Evolutionary conservation across 257 asterid genomes (phyloP).

Genomic region (Nicotiana benthamiana): DNA sequence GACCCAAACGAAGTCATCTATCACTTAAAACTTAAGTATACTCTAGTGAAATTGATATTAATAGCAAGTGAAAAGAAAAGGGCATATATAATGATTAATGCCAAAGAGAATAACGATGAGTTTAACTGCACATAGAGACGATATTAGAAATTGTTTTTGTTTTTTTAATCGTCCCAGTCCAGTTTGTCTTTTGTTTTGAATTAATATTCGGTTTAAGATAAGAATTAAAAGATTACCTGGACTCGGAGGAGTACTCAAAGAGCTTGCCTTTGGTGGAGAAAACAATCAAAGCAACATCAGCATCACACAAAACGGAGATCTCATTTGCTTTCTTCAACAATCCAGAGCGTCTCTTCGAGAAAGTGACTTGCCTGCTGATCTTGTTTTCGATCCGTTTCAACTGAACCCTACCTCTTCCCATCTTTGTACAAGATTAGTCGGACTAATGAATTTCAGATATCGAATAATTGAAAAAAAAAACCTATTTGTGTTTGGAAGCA

Average conservation of each 20-base stretch:
- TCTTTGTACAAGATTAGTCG: slow-evolving; percentile 1
- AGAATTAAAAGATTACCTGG: slow-evolving; percentile 25
- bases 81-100: too few species aligned
- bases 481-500: background rate
- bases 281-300: slow-evolving; percentile 61
- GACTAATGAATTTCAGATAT: background rate
- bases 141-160: background rate
- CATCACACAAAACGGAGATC: slow-evolving; percentile 77
- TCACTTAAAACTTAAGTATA: background rate
- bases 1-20: background rate
- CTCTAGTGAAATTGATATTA: background rate
- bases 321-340: slow-evolving; percentile 69
- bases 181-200: background rate
- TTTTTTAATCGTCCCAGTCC: too few species aligned
- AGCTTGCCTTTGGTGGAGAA: slow-evolving; percentile 69
- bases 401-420: slow-evolving; percentile 80
- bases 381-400: slow-evolving; percentile 72
- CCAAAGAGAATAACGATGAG: background rate
- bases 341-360: slow-evolving; percentile 67
- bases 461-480: background rate
- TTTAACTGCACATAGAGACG: background rate
- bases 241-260: slow-evolving; percentile 46
- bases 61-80: background rate
- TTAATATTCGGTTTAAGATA: background rate
- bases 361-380: slow-evolving; percentile 71